Percentiles rank a stretch among this genome's conserved stretches.
These are phyloP conservation scores for Hura crepitans DNA, from an alignment of 441 rosid species.

Conservation along the genomic window DNA sequence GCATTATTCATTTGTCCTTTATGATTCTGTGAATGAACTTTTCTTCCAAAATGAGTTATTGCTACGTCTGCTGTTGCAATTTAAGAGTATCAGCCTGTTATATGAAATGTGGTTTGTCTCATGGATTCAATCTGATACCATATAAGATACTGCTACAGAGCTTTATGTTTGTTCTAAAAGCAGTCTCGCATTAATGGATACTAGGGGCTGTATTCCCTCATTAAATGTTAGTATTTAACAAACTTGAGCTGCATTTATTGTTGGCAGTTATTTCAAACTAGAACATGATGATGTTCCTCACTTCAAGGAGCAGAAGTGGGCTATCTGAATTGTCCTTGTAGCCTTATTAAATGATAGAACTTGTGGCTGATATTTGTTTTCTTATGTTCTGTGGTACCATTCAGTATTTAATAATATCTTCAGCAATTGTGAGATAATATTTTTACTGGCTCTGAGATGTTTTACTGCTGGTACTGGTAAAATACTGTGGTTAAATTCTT, in stretches of 20 bases:
- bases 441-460: too few relatives aligned
- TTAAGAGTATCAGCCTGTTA: too few relatives aligned
- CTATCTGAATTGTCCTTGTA: not conserved
- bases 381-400: not conserved
- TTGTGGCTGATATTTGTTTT: not conserved
- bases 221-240: not conserved
- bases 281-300: not conserved
- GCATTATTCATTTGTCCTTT: constrained; percentile 6
- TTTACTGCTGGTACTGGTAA: not conserved
- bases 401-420: not conserved
- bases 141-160: not conserved
- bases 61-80: not conserved
- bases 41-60: not conserved
- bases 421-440: not conserved
- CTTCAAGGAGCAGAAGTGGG: not conserved
- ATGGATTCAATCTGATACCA: too few relatives aligned
- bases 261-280: not conserved
- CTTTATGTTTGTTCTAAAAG: not conserved
- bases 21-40: not conserved
- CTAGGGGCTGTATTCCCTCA: not conserved
- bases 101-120: too few relatives aligned
- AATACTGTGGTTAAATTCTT: not conserved
- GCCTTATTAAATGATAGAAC: not conserved
- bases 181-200: not conserved
- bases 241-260: not conserved